Base-by-base conservation (phyloP, 192 early-diverging fungal species). In the Chytriomyces confervae region DNA sequence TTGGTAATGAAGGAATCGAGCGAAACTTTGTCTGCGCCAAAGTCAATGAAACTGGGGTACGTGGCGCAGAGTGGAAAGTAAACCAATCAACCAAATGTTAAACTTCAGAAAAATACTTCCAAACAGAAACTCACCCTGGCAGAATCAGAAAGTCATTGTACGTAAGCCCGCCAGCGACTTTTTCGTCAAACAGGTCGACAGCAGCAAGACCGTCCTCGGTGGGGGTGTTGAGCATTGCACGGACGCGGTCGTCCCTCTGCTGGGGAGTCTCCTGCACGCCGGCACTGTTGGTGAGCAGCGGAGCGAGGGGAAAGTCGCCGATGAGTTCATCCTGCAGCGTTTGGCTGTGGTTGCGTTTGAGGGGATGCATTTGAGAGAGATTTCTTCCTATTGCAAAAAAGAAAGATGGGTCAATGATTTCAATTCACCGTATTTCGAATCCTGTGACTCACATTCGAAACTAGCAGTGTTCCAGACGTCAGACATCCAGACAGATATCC, bases 121-220 rank as follows among this genome's bases (percentile, higher is more conserved):
- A n/a, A 36, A 36, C 29, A 36, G 2, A 36, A 36, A 36, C 29
- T 36, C 29, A 96, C 36, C 97, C 97, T 60, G 97, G 97, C 18
- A 99, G 87, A 80, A 99, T 91, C 86, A 99, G 83, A 77, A 99
- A 96, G 86, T 99, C 97, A 87, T 97, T 99, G 90, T 99, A 99
- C 69, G 97, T 99, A 72, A 99, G 86, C 36, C 97, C 97, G 53
- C 71, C 71, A 11, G 63, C 13, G 29, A 86, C 74, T 72, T 89
- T 79, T 68, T 91, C 89, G 81, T 97, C 93, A 78, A 99, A 91
- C 46, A 99, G 86, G 78, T 96, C 90, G 74, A 86, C 87, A 51
- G 89, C 94, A 16, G 94, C 86, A 66, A 97, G 89, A 20, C 97
- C 97, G 86, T 99, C 97, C 50, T 60, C 50, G 49, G 75, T 27